phyloP scores from a whole-genome alignment of 2,329 filamentous ascomycete genomes.

The Corynespora cassiicola region DNA sequence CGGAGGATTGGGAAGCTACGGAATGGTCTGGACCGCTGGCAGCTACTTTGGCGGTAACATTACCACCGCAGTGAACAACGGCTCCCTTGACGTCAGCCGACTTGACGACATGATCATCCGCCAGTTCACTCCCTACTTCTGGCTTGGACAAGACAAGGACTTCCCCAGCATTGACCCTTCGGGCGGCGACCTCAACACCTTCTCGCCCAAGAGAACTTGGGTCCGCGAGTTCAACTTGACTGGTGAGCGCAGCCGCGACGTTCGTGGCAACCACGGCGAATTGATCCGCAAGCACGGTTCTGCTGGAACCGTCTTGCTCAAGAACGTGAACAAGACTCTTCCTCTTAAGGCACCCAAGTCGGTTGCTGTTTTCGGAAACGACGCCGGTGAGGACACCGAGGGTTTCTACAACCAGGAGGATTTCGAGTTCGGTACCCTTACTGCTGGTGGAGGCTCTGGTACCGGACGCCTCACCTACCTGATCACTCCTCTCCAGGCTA shows the following conservation, averaged over 20 bases:
- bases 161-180: slow-evolving; percentile 47
- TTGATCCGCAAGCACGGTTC: slow-evolving; percentile 50
- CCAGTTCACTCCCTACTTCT: slow-evolving; percentile 55
- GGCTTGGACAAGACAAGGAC: slow-evolving; percentile 49
- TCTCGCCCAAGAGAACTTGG: slow-evolving; percentile 50
- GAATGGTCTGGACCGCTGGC: slow-evolving; percentile 31
- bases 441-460: slow-evolving; percentile 51
- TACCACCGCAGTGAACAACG: slow-evolving; percentile 48
- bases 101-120: slow-evolving; percentile 56
- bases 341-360: slow-evolving; percentile 60
- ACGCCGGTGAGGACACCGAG: slow-evolving; percentile 54
- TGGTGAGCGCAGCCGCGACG: slow-evolving; percentile 39
- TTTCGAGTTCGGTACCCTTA: slow-evolving; percentile 51
- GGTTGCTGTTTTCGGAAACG: slow-evolving; percentile 58
- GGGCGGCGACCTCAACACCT: slow-evolving; percentile 35
- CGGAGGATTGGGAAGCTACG: slow-evolving; percentile 40
- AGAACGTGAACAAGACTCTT: slow-evolving; percentile 57
- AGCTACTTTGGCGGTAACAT: slow-evolving; percentile 55
- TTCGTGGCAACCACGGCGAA: slow-evolving; percentile 43
- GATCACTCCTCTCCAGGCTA: slow-evolving; percentile 49
- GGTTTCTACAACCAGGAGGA: slow-evolving; percentile 52
- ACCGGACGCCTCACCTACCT: slow-evolving; percentile 50
- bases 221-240: slow-evolving; percentile 43
- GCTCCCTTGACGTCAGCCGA: slow-evolving; percentile 46
- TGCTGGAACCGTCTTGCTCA: slow-evolving; percentile 52